A percentile compares a stretch with the other conserved stretches of the same genome.
phyloP scores from a whole-genome alignment of 1,284 basidiomycete species.

The Microbotryomycetes sp. region DNA sequence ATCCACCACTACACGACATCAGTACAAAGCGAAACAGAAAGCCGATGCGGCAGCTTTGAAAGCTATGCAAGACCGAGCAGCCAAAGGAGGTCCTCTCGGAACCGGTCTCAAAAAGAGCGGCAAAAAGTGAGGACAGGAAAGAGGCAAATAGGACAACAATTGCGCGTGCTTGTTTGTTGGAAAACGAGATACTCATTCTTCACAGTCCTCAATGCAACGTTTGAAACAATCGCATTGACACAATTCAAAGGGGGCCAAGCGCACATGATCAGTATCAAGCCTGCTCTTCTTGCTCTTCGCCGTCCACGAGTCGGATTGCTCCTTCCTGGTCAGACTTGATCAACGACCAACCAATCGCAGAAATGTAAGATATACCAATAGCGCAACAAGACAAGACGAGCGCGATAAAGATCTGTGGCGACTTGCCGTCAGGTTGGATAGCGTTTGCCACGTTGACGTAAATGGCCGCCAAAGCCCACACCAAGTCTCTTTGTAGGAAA shows the following conservation, averaged over 20 bases:
- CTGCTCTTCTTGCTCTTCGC: not conserved
- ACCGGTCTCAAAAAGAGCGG: slow-evolving; percentile 44
- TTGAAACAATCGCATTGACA: too few species aligned
- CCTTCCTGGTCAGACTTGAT: slow-evolving; percentile 3
- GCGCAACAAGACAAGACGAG: not conserved
- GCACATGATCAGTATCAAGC: too few species aligned
- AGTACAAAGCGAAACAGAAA: slow-evolving; percentile 59
- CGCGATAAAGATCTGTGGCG: slow-evolving; percentile 3
- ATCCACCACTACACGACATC: slow-evolving; percentile 30
- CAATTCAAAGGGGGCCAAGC: too few species aligned
- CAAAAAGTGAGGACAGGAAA: not conserved
- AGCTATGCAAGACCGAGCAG: slow-evolving; percentile 60
- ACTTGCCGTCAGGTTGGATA: not conserved
- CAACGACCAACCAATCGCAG: not conserved
- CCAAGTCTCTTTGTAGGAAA: not conserved
- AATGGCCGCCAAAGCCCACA: not conserved
- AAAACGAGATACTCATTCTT: too few species aligned
- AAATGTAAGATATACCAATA: not conserved
- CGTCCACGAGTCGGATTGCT: slow-evolving; percentile 2
- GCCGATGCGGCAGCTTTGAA: slow-evolving; percentile 60
- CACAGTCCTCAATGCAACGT: too few species aligned
- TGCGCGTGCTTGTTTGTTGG: too few species aligned
- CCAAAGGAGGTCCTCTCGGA: slow-evolving; percentile 54
- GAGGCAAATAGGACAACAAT: too few species aligned
- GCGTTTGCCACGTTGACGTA: slow-evolving; percentile 5